phyloP scores from a whole-genome alignment of 2,329 filamentous ascomycete species.

The Colletotrichum destructivum region DNA sequence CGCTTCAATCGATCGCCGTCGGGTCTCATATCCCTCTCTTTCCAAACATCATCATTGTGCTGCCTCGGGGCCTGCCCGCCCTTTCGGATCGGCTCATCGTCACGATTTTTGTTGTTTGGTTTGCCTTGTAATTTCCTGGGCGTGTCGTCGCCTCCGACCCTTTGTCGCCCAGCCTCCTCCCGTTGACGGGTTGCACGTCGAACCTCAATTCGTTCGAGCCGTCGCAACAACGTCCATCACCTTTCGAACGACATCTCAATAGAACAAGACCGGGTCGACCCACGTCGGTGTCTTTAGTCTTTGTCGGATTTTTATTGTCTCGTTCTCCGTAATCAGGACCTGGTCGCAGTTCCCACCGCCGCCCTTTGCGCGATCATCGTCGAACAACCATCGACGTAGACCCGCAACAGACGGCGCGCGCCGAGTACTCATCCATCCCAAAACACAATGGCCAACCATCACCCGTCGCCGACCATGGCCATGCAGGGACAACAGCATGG shows the following conservation, averaged over 20 bases:
- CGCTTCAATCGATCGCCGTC: constrained; percentile 41
- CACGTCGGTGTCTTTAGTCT: not conserved
- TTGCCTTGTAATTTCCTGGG: constrained; percentile 19
- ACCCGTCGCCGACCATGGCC: constrained; percentile 84
- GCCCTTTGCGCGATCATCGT: constrained; percentile 40
- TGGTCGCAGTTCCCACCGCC: constrained; percentile 18
- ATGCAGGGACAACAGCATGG: constrained; percentile 79
- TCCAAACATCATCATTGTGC: constrained; percentile 42
- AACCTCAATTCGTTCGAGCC: constrained; percentile 39
- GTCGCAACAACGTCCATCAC: constrained; percentile 32
- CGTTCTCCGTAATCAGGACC: constrained; percentile 17
- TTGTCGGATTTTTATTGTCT: constrained; percentile 1
- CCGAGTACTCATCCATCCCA: constrained; percentile 17
- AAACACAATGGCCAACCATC: constrained; percentile 79
- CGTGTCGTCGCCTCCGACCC: constrained; percentile 24
- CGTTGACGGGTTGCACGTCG: constrained; percentile 39
- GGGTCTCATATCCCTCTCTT: constrained; percentile 42
- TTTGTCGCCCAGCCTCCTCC: constrained; percentile 35
- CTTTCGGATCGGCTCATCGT: constrained; percentile 14
- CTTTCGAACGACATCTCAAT: not conserved
- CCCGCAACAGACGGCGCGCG: constrained; percentile 41
- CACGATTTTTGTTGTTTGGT: constrained; percentile 19
- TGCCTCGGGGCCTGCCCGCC: constrained; percentile 14
- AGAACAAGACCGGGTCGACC: constrained; percentile 26
- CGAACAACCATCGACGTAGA: constrained; percentile 41